Conservation (phyloP, 2,329 filamentous ascomycete genomes). For the Ophiostoma pallidulum region DNA sequence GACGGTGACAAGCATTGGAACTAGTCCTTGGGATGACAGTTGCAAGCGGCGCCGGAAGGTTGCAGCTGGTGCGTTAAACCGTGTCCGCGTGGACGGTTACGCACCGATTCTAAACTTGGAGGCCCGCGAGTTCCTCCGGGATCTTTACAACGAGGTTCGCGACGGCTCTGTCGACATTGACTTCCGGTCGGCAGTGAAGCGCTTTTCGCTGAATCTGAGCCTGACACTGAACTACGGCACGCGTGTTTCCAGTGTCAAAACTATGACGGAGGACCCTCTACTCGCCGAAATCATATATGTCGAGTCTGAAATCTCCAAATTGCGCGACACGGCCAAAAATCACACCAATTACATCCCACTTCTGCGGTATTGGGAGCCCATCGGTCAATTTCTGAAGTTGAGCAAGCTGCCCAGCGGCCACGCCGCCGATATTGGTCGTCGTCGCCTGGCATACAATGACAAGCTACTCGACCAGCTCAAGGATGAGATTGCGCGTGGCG, state of each 20-base stretch:
- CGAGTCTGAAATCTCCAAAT: conserved; percentile 6
- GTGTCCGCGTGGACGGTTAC: conserved; percentile 21
- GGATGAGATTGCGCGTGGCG: conserved; percentile 18
- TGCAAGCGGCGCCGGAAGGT: conserved; percentile 69
- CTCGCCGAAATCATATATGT: conserved; percentile 16
- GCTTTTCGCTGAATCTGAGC: conserved; percentile 14
- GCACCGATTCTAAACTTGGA: too few relatives aligned
- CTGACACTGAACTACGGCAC: conserved; percentile 17
- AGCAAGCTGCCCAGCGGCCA: too few relatives aligned
- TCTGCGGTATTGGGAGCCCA: too few relatives aligned
- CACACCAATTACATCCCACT: too few relatives aligned
- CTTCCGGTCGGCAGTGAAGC: conserved; percentile 13
- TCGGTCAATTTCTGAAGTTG: too few relatives aligned
- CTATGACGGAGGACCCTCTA: conserved; percentile 10
- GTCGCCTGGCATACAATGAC: too few relatives aligned
- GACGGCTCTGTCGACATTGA: conserved; percentile 7
- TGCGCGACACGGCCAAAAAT: too few relatives aligned
- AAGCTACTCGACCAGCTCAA: conserved; percentile 47
- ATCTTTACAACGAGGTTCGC: too few relatives aligned
- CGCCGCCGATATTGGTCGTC: too few relatives aligned
- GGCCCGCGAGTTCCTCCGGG: too few relatives aligned
- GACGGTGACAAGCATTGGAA: conserved; percentile 80
- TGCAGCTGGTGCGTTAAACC: conserved; percentile 67
- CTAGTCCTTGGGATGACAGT: conserved; percentile 73
- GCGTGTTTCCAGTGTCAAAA: conserved; percentile 13